Evolutionary conservation across 306 rosid genomes (phyloP), one percentile per base, ranked within the genome.

Genomic region (Citrullus amarus): DNA sequence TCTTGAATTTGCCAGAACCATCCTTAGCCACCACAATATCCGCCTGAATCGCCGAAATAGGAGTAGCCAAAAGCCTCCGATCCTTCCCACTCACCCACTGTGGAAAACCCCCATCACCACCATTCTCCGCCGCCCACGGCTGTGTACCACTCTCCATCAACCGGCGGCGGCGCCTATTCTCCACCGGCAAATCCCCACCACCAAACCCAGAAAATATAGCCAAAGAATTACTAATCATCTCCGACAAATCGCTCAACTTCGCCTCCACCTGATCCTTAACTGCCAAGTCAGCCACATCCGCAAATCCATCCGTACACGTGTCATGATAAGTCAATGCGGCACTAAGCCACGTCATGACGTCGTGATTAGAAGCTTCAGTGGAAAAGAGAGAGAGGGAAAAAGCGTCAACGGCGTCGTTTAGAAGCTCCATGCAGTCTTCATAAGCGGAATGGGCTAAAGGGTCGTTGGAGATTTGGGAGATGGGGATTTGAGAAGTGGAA

Each of bases 271-370:
- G 85, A 20, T 85, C 76, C 80, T 87, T 90, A 1, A 91, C 88
- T 4, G 8, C 54, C 4, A 48, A 2, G 17, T 94, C 98, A 59
- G 78, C 93, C 3, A 85, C 36, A 60, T 85, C 92, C 1, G 60
- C 63, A 30, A 94, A 83, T 0, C 98, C 97, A 60, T 88, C 97
- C 3, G 81, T 20, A 41, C 98, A 94, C 25, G 98, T 94, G 89
- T 94, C 98, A 46, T 92, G 96, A 73, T 90, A 92, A 0, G 98
- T 94, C 25, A 94, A 87, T 0, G 98, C 92, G 0, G 96, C 88
- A 74, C 97, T 92, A 11, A 94, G 92, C 98, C 98, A 94, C 44
- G 98, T 94, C 77, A 89, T 25, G 50, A 94, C 90, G 81, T 94
- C 93, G 6, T 79, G 84, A 1, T 80, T 68, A 14, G 90, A 71